Evolutionary conservation across 306 rosid species (phyloP), one percentile per base, ranked within the genome.

Genomic region (Crotalaria pallida): DNA sequence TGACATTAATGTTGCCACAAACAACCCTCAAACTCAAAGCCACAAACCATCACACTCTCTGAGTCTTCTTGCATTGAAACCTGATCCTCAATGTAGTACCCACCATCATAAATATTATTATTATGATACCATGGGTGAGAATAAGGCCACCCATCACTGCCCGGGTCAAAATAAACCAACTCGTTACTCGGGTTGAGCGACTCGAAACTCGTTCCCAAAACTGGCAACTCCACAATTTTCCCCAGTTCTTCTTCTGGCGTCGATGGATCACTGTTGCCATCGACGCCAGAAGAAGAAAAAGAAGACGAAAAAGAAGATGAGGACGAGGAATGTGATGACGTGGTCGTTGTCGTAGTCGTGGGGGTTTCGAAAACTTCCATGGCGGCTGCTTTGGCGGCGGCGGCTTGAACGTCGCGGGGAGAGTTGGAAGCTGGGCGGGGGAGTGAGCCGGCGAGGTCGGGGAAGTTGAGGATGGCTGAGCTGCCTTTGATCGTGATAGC

Each of bases 381-480:
- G 19, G 91, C 67, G 2, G 99, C 97, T 41, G 99, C 99, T 63
- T 88, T 86, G 10, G 90, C 71, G 7, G 99, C 99, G 1, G 98
- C 98, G n/a, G 88, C 83, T 16, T 94, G 99, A 12, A 91, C 96
- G 8, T 94, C 96, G 0, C 88, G 79, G 9, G 99, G 99, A 0
- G 95, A 83, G 73, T 73, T 83, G 3, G 99, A 88, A 0, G 66
- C 74, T 18, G 99, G 99, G 10, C 97, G 97, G 23, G 99, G 99
- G 52, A 94, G 56, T 0, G 84, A 86, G 6, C 43, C 78, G 0
- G 89, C 81, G 7, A 94, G 89, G 0, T 84, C 77, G 0, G 99
- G 99, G 83, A 94, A 94, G 97, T 94, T 94, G 65, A 94, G 99
- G 53, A 91, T 91, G 21, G 99, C 96, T 16, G 97, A 81, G 80